Conservation (phyloP, 176 grass and related monocot genomes). For the Ampelocalamus luodianensis region DNA sequence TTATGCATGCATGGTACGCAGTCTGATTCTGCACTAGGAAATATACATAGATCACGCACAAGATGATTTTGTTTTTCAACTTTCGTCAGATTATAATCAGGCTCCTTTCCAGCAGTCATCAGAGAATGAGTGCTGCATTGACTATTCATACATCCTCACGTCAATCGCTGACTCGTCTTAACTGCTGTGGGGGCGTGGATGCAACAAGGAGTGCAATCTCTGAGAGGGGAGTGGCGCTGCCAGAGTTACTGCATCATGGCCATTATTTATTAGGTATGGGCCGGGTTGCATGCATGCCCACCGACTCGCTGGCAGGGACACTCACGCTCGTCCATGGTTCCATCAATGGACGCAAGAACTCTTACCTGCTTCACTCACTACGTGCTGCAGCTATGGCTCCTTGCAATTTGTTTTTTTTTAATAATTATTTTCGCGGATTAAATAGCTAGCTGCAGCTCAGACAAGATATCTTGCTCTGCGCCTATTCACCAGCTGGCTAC, state of each 20-base stretch:
- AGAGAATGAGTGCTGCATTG: constrained; percentile 2
- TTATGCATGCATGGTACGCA: background rate
- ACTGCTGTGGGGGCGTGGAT: background rate
- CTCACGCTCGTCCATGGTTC: background rate
- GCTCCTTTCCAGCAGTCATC: background rate
- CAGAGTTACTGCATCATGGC: background rate
- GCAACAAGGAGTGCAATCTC: background rate
- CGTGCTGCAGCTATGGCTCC: background rate
- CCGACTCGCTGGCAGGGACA: background rate
- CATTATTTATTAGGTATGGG: constrained; percentile 5
- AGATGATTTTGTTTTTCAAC: background rate
- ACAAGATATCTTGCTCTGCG: no score
- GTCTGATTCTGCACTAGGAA: background rate
- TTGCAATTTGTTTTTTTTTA: no score
- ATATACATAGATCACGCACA: background rate
- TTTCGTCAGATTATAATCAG: background rate
- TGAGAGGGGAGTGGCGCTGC: background rate
- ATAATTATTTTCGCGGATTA: no score
- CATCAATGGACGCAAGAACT: background rate
- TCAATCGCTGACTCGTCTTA: constrained; percentile 7
- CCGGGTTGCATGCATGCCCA: constrained; percentile 11
- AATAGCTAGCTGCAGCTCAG: no score
- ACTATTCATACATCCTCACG: background rate
- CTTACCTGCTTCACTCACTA: background rate
- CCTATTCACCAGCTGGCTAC: no score